Percentiles rank a stretch among this genome's conserved stretches.
phyloP scores from a whole-genome alignment of 345 rosid genomes.

The Physaria fendleri region DNA sequence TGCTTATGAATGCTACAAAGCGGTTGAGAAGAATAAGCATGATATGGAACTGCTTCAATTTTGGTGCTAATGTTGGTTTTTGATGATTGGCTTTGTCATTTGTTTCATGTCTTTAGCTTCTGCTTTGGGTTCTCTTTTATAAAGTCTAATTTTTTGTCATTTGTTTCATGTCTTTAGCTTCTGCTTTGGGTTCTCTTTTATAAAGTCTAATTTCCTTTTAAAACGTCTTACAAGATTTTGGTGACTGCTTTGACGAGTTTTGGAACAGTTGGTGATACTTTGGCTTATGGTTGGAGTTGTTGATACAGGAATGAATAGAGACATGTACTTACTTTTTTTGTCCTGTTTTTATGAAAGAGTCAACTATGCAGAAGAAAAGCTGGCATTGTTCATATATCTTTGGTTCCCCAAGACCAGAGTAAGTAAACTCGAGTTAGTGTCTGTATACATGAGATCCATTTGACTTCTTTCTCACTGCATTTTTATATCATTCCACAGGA shows the following conservation, averaged over 20 bases:
- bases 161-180: not conserved
- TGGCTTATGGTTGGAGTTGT: too few species aligned
- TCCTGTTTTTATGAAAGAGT: too few species aligned
- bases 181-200: not conserved
- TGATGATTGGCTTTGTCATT: not conserved
- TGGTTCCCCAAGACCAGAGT: slow-evolving; percentile 78
- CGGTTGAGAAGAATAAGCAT: slow-evolving; percentile 45
- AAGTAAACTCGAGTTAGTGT: slow-evolving; percentile 11
- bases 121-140: not conserved
- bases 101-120: not conserved
- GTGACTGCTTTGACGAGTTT: slow-evolving; percentile 63
- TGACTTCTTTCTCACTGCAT: slow-evolving; percentile 5
- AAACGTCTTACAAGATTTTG: slow-evolving; percentile 51
- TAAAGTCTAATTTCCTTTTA: not conserved
- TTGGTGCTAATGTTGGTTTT: slow-evolving; percentile 85
- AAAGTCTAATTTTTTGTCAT: not conserved
- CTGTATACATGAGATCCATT: not conserved
- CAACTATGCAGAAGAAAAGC: too few species aligned
- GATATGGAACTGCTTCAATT: slow-evolving; percentile 52
- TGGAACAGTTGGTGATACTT: too few species aligned
- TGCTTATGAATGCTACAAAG: slow-evolving; percentile 72
- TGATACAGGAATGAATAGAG: too few species aligned
- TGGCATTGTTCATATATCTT: slow-evolving; percentile 61
- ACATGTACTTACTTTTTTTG: too few species aligned
- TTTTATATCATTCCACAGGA: slow-evolving; percentile 38